Evolutionary conservation across 2,329 filamentous ascomycete genomes (phyloP).

Genomic region (Colletotrichum phormii): DNA sequence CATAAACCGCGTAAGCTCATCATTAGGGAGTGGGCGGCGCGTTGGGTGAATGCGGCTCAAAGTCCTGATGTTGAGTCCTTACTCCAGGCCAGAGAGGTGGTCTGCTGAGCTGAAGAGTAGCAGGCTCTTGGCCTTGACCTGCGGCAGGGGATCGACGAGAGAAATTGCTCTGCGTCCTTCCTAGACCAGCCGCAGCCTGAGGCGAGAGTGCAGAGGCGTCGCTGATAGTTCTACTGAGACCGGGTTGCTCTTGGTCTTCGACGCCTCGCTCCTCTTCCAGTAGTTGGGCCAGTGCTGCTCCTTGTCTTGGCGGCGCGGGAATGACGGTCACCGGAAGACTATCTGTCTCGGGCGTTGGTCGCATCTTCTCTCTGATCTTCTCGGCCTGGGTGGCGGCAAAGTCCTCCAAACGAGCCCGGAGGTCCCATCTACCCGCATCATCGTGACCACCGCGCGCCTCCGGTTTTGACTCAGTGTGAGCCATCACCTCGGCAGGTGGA

Average conservation of each 20-base stretch:
- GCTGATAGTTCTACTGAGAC: constrained; percentile 26
- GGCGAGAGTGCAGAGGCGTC: constrained; percentile 30
- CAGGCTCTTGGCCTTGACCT: constrained; percentile 8
- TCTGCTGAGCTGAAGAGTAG: constrained; percentile 44
- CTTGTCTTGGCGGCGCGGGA: constrained; percentile 69
- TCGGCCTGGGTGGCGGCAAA: constrained; percentile 72
- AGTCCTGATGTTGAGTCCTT: constrained; percentile 48
- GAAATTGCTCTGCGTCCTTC: constrained; percentile 30
- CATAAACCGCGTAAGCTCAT: background rate
- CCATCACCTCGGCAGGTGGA: constrained; percentile 28
- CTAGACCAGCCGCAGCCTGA: constrained; percentile 2
- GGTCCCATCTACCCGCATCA: constrained; percentile 61
- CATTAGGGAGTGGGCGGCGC: constrained; percentile 18
- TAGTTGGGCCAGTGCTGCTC: constrained; percentile 66
- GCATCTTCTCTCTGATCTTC: constrained; percentile 66
- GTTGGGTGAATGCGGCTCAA: constrained; percentile 18
- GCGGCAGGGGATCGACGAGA: constrained; percentile 16
- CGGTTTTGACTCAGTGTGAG: constrained; percentile 22
- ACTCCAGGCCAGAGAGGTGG: constrained; percentile 59
- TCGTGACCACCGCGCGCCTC: constrained; percentile 41
- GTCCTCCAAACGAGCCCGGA: constrained; percentile 68
- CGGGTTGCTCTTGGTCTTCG: constrained; percentile 15
- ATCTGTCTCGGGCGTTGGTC: constrained; percentile 64
- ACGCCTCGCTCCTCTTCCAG: constrained; percentile 63
- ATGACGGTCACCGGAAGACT: constrained; percentile 70